Base-by-base conservation (phyloP, 129 eudicot species). In the Tagetes patula region DNA sequence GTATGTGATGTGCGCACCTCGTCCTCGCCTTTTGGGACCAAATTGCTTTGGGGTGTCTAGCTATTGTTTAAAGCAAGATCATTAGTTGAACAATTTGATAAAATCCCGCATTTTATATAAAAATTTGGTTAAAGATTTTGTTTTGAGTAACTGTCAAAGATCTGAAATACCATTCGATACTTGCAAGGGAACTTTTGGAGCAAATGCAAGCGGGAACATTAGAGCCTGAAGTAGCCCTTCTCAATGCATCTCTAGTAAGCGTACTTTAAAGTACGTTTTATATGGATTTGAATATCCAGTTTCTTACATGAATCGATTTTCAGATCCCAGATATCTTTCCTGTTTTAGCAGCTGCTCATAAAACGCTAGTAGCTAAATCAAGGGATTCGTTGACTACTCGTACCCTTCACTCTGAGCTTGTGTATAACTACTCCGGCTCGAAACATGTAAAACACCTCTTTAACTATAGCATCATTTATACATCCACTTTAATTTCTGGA, bases 401-500 rank as follows among this genome's bases (percentile, higher is more conserved):
- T 43, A 88, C 96, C 10, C 83, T 83, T 42, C 97, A 90, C 81
- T 94, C 97, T 6, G 99, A 90, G 87, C 90, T 94, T 38, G 98
- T 94, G 60, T 94, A 90, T 83, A 94, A 90, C 71, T 94, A 88
- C 84, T 90, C 99, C 0, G 99, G 97, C 43, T 94, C 99, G 69
- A 94, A 90, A 75, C 99, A 94, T 86, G 97, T 94, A 86, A 80
- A 48, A 20, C 69, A 0, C 50, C 34, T 56, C 34, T 54, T 53
- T 45, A 41, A 11, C 72, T 12, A 36, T 54, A 55, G 3, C 6
- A 46, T 52, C 47, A 2, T 37, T 67, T 1, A 10, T 32, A 1
- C 39, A 10, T 45, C 34, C 2, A 62, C 13, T 63, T 40, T 39
- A 13, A 48, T 70, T 45, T 59, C 42, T 40, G 62, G 62, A 38